Conservation (phyloP, 768 basidiomycete genomes). For the Rhodosporidiobolus odoratus region DNA sequence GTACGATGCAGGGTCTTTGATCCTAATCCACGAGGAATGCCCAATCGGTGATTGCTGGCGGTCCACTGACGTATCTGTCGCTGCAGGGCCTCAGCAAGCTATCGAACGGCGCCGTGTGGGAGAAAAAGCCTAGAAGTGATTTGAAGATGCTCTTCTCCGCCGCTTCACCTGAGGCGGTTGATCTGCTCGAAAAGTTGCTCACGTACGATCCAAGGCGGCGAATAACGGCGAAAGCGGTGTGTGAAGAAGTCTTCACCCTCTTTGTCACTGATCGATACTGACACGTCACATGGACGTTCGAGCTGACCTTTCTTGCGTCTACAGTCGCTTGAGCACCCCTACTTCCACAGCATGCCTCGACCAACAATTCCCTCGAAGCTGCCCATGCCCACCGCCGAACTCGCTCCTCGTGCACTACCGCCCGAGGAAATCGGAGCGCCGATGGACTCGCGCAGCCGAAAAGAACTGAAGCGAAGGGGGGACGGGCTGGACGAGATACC, state of each 20-base stretch:
- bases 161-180: conserved; percentile 75
- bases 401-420: conserved; percentile 54
- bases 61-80: too few relatives aligned
- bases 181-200: conserved; percentile 71
- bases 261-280: neutral
- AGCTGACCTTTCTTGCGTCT: neutral
- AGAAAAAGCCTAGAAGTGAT: conserved; percentile 75
- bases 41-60: too few relatives aligned
- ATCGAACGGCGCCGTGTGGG: conserved; percentile 80
- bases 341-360: conserved; percentile 55
- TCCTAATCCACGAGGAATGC: too few relatives aligned
- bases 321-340: conserved; percentile 78
- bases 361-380: conserved; percentile 84
- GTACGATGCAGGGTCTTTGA: too few relatives aligned
- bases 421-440: conserved; percentile 30
- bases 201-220: conserved; percentile 79
- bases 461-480: conserved; percentile 7
- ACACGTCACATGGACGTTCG: neutral
- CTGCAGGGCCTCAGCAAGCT: conserved; percentile 81
- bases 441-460: neutral
- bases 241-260: conserved; percentile 38
- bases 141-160: conserved; percentile 85
- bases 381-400: conserved; percentile 58
- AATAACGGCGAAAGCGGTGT: conserved; percentile 69
- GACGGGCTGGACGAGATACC: conserved; percentile 23